phyloP scores from a whole-genome alignment of 352 stramenopile species.

The Pythium brachiatum region DNA sequence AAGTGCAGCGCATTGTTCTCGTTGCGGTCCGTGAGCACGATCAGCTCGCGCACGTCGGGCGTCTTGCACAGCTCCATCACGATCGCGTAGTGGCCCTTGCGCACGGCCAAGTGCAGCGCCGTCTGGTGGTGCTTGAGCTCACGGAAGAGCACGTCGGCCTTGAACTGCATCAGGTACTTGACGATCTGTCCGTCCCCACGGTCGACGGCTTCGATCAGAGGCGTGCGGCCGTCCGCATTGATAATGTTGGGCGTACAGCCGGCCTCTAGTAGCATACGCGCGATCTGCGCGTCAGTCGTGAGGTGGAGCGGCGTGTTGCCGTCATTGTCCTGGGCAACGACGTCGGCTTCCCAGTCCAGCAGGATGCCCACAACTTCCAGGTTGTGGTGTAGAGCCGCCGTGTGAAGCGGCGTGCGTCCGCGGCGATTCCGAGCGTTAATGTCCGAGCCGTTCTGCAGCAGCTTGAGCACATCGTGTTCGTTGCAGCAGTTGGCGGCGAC shows the following conservation, averaged over 20 bases:
- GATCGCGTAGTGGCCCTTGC: constrained; percentile 83
- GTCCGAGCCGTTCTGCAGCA: constrained; percentile 85
- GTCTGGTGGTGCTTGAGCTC: constrained; percentile 86
- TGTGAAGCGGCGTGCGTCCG: constrained; percentile 79
- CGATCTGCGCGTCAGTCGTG: constrained; percentile 72
- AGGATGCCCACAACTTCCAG: constrained; percentile 79
- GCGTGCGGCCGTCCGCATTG: constrained; percentile 72
- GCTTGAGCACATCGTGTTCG: constrained; percentile 78
- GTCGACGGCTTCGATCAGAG: constrained; percentile 79
- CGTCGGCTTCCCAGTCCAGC: constrained; percentile 78
- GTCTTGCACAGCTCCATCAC: constrained; percentile 86
- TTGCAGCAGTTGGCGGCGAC: constrained; percentile 86
- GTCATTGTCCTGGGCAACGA: constrained; percentile 75
- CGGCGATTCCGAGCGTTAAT: constrained; percentile 82
- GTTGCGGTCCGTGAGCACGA: constrained; percentile 77
- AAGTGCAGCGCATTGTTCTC: constrained; percentile 87
- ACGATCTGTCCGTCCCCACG: constrained; percentile 69
- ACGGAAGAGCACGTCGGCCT: constrained; percentile 82
- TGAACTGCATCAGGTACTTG: constrained; percentile 77
- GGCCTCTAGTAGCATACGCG: constrained; percentile 77
- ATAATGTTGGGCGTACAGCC: constrained; percentile 84
- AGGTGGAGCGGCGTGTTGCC: constrained; percentile 85
- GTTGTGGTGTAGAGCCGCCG: constrained; percentile 78
- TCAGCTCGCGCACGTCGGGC: constrained; percentile 54
- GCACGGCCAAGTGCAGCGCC: constrained; percentile 74